Evolutionary conservation across 2,329 filamentous ascomycete genomes (phyloP), one percentile per base, ranked within the genome.

Genomic region (Knoxdaviesia capensis): DNA sequence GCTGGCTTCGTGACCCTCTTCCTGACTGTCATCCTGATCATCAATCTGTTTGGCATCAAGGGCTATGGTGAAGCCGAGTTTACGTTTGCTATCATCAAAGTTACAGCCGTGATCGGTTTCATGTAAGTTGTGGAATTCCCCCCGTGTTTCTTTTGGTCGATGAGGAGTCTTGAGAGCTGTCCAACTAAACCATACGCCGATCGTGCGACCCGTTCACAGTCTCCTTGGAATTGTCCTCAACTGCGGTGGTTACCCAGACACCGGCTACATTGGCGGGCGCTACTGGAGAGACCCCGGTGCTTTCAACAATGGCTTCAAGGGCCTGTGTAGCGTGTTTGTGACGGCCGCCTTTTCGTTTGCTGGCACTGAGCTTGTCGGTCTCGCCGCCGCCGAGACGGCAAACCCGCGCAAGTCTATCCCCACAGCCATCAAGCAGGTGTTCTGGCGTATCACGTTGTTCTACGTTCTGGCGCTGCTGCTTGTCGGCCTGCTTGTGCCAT

Each of bases 31-130:
- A 88, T 94, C 49, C 68, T 93, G 38, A 51, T 59, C 31, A 93
- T 94, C 60, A 94, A 94, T 55, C 58, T 93, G 48, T 90, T 88
- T 52, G 85, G 86, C 41, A 80, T 94, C 47, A 82, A 80, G 53
- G 83, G 80, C 30, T 94, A 92, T 50, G 86, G 85, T 52, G 86
- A 93, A 58, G 84, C 83, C 10, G 86, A 94, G 53, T 93, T 93
- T 50, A 63, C 86, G 44, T 90, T 93, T 54, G 80, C 83, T 32
- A 74, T 87, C 41, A 65, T 94, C 61, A 94, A 94, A 56, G 74
- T 94, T 41, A 66, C 79, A 36, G 85, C 87, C 31, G 76, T 94
- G 6, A 78, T 94, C 48, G 84, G 82, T 41, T 93, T 92, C 60
- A 87, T 93, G 78, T 81, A 59, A 63, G 75, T 61, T 11, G 2